These are phyloP conservation scores for Paramecium pentaurelia DNA, from an alignment of 73 alveolate species.

Conservation along the genomic window DNA sequence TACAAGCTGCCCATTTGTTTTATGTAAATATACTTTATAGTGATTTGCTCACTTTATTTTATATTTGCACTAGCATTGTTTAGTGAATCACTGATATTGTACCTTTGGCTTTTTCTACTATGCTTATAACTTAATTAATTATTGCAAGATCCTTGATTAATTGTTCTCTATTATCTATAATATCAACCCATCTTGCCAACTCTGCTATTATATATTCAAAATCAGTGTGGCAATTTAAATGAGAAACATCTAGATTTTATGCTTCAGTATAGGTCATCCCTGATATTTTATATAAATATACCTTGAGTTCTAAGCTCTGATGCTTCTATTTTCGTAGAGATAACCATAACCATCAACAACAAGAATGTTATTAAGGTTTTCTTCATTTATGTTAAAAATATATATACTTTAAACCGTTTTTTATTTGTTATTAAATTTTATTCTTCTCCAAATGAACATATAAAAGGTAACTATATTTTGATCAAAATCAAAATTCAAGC, in stretches of 20 bases:
- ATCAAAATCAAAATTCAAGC: background rate
- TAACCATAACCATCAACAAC: slow-evolving; percentile 17
- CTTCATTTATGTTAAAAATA: background rate
- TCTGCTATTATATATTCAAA: background rate
- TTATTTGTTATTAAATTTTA: background rate
- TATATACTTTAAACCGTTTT: background rate
- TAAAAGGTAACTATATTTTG: background rate
- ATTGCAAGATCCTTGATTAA: background rate
- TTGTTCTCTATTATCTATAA: background rate
- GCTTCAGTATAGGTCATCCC: slow-evolving; percentile 27
- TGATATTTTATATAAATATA: background rate
- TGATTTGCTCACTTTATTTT: background rate
- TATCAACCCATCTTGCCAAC: slow-evolving; percentile 31
- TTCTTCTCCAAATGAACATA: background rate
- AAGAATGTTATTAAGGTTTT: slow-evolving; percentile 18
- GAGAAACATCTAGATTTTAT: background rate
- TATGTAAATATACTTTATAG: background rate
- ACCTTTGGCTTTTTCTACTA: background rate
- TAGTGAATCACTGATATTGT: background rate
- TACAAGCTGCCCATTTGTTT: background rate
- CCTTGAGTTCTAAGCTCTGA: slow-evolving; percentile 3
- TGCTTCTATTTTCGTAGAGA: background rate
- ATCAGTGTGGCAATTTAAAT: background rate
- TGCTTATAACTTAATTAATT: slow-evolving; percentile 7
- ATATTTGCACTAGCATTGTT: background rate